phyloP scores from a whole-genome alignment of 106 monocot genomes.

The Dendrobium officinale region DNA sequence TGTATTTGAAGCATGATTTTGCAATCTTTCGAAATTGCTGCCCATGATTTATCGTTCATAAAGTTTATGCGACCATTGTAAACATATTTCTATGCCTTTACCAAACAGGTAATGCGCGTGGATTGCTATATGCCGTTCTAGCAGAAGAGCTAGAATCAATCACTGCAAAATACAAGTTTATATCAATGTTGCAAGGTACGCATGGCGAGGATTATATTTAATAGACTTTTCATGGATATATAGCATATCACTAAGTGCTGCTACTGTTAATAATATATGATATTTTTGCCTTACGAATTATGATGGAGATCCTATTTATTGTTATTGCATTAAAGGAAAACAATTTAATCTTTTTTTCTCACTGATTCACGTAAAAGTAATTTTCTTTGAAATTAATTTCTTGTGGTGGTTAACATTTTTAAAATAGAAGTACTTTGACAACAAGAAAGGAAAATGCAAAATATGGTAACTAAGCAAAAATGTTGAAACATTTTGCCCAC shows the following conservation, averaged over 20 bases:
- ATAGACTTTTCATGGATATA: background rate
- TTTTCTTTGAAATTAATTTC: background rate
- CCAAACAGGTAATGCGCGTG: constrained; percentile 69
- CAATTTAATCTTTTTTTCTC: background rate
- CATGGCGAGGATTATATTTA: background rate
- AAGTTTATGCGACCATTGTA: background rate
- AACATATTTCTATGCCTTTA: constrained; percentile 10
- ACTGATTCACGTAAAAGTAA: background rate
- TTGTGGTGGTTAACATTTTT: background rate
- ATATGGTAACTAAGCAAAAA: background rate
- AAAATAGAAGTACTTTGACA: background rate
- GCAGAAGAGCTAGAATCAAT: constrained; percentile 64
- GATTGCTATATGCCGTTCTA: constrained; percentile 82
- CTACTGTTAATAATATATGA: background rate
- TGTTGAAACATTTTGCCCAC: no score
- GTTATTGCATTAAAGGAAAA: background rate
- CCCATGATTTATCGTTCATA: background rate
- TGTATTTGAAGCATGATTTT: background rate
- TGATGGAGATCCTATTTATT: background rate
- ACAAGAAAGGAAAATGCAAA: background rate
- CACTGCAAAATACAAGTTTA: constrained; percentile 62
- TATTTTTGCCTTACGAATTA: background rate
- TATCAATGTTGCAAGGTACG: constrained; percentile 85
- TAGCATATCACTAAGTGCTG: background rate
- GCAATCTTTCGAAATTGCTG: background rate